These are phyloP conservation scores for Yamadazyma endophytica DNA, from an alignment of 805 yeast genomes.

Conservation along the genomic window DNA sequence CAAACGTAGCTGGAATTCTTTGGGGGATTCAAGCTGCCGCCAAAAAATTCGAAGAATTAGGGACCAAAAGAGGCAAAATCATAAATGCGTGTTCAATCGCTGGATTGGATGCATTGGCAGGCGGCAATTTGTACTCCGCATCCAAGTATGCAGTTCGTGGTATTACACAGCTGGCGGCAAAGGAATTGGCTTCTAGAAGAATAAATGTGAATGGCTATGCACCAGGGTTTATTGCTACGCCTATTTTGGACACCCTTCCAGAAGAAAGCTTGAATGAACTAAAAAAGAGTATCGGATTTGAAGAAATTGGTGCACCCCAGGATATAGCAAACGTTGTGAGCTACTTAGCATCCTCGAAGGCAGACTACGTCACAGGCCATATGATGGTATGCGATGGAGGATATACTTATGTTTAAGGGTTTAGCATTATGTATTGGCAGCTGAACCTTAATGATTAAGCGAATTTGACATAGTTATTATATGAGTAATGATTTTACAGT, in stretches of 20 bases:
- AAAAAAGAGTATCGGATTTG: neutral
- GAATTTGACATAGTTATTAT: no score
- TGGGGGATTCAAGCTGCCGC: neutral
- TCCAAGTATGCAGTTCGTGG: neutral
- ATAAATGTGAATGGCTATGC: neutral
- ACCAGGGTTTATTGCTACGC: neutral
- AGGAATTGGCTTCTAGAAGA: neutral
- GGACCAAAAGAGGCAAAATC: neutral
- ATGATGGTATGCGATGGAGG: no score
- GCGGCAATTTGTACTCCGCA: neutral
- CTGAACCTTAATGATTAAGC: no score
- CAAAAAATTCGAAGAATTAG: constrained; percentile 5
- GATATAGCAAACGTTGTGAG: neutral
- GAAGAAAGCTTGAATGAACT: neutral
- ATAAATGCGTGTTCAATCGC: neutral
- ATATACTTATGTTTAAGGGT: no score
- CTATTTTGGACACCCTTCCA: neutral
- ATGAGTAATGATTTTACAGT: no score
- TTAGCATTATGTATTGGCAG: no score
- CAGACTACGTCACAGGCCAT: neutral
- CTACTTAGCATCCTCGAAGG: neutral
- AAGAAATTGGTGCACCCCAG: neutral
- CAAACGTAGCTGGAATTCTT: neutral
- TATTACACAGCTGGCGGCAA: neutral
- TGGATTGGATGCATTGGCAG: neutral